Evolutionary conservation across 805 yeast genomes (phyloP), one percentile per base, ranked within the genome.

Genomic region (Clavispora santaluciae): DNA sequence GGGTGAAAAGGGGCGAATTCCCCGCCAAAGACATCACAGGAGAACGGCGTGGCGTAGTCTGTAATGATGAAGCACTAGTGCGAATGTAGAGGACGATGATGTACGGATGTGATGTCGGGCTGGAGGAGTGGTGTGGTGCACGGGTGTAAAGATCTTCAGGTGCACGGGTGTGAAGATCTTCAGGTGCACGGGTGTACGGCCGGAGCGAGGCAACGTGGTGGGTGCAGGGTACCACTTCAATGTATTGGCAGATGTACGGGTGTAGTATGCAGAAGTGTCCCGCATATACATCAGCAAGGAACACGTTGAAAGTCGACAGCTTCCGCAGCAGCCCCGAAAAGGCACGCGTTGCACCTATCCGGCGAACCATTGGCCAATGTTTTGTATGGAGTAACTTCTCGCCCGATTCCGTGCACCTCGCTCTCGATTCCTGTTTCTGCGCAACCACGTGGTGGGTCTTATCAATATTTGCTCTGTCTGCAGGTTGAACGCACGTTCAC

Each of bases 371-470:
- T n/a, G n/a, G n/a, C n/a, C n/a, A n/a, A n/a, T n/a, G n/a, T n/a
- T n/a, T n/a, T n/a, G n/a, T n/a, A n/a, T n/a, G n/a, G n/a, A n/a
- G n/a, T 13, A 2, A 12, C 11, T 24, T 11, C n/a, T 12, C 12
- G 12, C 12, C 26, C 6, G 6, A 23, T 11, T 3, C 26, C 26
- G 12, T 11, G 12, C 8, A 3, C 5, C 15, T 25, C 16, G 15
- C 8, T 7, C 29, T 28, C 31, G 31, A 20, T 11, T 16, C 8
- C 31, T 4, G 18, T 45, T 24, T 31, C 45, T 15, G 40, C 46
- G 18, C 18, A 33, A 29, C 21, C 34, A 15, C 18, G 33, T 23
- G 22, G 22, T n/a, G 25, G 10, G 12, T 21, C 22, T 37, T 25
- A 11, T 35, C 38, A 20, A 13, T 16, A 18, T 29, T 9, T 11